Percentiles rank a stretch among this genome's conserved stretches.
phyloP scores from a whole-genome alignment of 441 rosid species.

The Populus hybrid region DNA sequence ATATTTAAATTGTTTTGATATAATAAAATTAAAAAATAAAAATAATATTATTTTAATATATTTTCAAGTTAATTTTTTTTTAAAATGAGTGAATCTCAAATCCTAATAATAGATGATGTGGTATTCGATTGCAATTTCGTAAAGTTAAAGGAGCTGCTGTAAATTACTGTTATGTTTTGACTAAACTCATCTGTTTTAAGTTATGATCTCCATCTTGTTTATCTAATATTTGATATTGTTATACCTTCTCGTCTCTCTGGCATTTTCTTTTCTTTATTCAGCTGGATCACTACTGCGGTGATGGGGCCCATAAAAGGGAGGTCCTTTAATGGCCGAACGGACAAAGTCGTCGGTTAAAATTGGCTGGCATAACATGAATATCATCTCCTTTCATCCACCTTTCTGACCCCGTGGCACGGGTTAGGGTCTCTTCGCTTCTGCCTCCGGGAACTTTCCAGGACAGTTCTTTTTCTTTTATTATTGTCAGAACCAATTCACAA shows the following conservation, averaged over 20 bases:
- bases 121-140: neutral
- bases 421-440: neutral
- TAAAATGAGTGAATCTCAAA: neutral
- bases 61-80: too few species aligned
- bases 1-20: too few species aligned
- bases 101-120: neutral
- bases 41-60: too few species aligned
- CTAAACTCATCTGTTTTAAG: too few species aligned
- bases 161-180: neutral
- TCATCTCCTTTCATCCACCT: neutral
- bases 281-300: neutral
- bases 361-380: neutral
- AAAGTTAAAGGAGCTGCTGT: neutral
- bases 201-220: too few species aligned
- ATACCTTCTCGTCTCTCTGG: neutral
- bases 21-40: too few species aligned
- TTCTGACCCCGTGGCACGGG: neutral
- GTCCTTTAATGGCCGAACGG: neutral
- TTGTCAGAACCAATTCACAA: neutral
- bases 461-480: neutral
- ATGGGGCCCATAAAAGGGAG: neutral
- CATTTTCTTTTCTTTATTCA: neutral
- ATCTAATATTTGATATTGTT: neutral
- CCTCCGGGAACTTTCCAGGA: neutral
- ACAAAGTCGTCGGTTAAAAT: neutral